Conservation (phyloP, 352 stramenopile genomes). For the Pythium brachiatum region DNA sequence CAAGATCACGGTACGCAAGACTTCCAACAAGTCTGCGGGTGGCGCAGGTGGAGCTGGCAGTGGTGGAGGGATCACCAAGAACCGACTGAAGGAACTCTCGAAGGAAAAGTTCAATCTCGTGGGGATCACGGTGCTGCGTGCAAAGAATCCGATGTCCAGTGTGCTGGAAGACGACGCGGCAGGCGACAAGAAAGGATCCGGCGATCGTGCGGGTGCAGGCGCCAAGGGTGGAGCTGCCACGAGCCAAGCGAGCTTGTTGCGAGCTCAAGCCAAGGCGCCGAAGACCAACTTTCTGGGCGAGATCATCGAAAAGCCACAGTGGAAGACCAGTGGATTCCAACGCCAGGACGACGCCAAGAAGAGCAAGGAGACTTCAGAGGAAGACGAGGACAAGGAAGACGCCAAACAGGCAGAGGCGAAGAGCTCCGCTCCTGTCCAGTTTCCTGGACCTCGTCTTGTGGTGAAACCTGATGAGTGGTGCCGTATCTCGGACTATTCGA, state of each 20-base stretch:
- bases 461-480: conserved; percentile 80
- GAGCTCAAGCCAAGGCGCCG: conserved; percentile 42
- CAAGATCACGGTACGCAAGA: conserved; percentile 74
- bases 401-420: conserved; percentile 18
- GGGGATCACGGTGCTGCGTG: conserved; percentile 52
- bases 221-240: conserved; percentile 11
- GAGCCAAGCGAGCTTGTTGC: conserved; percentile 34
- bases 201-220: background rate
- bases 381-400: conserved; percentile 23
- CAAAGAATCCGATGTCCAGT: conserved; percentile 7
- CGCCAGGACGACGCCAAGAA: conserved; percentile 14
- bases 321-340: conserved; percentile 29
- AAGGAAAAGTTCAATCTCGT: conserved; percentile 66
- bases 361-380: conserved; percentile 15
- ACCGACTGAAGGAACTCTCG: conserved; percentile 46
- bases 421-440: conserved; percentile 2
- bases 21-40: conserved; percentile 43
- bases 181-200: conserved; percentile 7
- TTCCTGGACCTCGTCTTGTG: conserved; percentile 60
- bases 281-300: conserved; percentile 78
- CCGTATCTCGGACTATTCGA: conserved; percentile 57
- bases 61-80: conserved; percentile 28
- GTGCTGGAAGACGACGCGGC: background rate
- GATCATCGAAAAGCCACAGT: conserved; percentile 45
- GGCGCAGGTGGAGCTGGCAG: conserved; percentile 14